phyloP scores from a whole-genome alignment of 805 yeast genomes.

The Debaryomyces castellii region DNA sequence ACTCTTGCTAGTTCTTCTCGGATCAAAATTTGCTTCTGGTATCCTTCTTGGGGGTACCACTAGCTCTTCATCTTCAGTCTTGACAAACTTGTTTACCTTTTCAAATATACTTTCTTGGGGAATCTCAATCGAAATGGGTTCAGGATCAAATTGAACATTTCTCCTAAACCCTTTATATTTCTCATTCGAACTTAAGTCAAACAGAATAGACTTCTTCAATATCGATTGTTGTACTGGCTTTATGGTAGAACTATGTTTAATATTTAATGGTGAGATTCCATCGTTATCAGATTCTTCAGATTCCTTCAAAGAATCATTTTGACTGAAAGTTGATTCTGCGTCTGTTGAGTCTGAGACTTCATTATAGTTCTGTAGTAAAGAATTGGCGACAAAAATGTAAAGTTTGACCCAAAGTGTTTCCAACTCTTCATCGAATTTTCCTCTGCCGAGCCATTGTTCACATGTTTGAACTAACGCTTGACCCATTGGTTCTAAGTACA shows the following conservation, averaged over 20 bases:
- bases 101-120: slow-evolving; percentile 13
- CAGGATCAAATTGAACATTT: slow-evolving; percentile 19
- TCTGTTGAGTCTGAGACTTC: slow-evolving; percentile 20
- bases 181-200: slow-evolving; percentile 28
- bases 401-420: slow-evolving; percentile 41
- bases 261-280: slow-evolving; percentile 28
- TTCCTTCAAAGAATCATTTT: slow-evolving; percentile 7
- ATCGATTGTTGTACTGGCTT: not conserved
- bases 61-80: not conserved
- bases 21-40: slow-evolving; percentile 4
- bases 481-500: slow-evolving; percentile 45
- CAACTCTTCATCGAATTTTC: slow-evolving; percentile 26
- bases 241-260: slow-evolving; percentile 4
- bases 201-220: slow-evolving; percentile 16
- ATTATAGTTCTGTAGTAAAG: slow-evolving; percentile 24
- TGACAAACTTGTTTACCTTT: not conserved
- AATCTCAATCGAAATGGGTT: slow-evolving; percentile 22
- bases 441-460: slow-evolving; percentile 33
- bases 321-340: slow-evolving; percentile 20
- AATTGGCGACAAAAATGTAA: slow-evolving; percentile 40
- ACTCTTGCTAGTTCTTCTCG: slow-evolving; percentile 9
- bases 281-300: slow-evolving; percentile 11
- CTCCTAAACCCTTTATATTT: slow-evolving; percentile 45
- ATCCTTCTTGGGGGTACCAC: not conserved
- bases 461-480: slow-evolving; percentile 36